Percentiles rank a stretch among this genome's conserved stretches.
These are phyloP conservation scores for Albophoma yamanashiensis DNA, from an alignment of 2,329 filamentous ascomycete species.

Conservation along the genomic window DNA sequence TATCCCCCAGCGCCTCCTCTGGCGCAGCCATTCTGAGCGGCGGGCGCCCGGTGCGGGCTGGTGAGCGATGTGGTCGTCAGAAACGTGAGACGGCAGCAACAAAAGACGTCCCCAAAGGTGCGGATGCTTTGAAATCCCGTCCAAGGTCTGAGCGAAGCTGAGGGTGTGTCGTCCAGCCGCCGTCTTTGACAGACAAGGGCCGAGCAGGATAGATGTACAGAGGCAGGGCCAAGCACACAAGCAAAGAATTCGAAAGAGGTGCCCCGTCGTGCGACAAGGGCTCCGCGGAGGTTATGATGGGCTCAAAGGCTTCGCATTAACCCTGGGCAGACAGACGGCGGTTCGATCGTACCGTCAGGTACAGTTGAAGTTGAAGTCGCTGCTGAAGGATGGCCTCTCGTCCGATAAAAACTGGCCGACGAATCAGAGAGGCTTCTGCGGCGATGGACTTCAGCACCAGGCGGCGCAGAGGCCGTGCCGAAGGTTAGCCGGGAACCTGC, in stretches of 20 bases:
- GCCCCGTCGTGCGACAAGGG: not conserved
- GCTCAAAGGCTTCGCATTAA: not conserved
- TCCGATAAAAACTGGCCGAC: not conserved
- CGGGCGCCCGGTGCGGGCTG: not conserved
- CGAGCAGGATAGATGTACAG: not conserved
- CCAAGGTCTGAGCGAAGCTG: not conserved
- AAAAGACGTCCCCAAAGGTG: not conserved
- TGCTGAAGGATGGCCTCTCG: not conserved
- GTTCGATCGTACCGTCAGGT: not conserved
- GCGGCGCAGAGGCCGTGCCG: not conserved
- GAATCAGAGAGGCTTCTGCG: not conserved
- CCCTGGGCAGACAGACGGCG: not conserved
- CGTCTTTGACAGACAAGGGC: not conserved
- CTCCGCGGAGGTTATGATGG: not conserved
- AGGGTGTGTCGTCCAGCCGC: not conserved
- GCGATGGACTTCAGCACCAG: not conserved
- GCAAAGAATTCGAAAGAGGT: not conserved
- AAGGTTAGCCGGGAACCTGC: not conserved
- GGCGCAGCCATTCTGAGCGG: constrained; percentile 6
- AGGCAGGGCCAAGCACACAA: not conserved
- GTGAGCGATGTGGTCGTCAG: not conserved
- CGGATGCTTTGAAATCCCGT: not conserved
- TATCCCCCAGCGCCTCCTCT: constrained; percentile 7
- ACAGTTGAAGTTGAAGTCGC: not conserved
- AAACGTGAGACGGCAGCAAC: not conserved